Percentiles rank a stretch among this genome's conserved stretches.
Conservation (phyloP, 2,329 filamentous ascomycete genomes). For the Fonsecaea erecta region DNA sequence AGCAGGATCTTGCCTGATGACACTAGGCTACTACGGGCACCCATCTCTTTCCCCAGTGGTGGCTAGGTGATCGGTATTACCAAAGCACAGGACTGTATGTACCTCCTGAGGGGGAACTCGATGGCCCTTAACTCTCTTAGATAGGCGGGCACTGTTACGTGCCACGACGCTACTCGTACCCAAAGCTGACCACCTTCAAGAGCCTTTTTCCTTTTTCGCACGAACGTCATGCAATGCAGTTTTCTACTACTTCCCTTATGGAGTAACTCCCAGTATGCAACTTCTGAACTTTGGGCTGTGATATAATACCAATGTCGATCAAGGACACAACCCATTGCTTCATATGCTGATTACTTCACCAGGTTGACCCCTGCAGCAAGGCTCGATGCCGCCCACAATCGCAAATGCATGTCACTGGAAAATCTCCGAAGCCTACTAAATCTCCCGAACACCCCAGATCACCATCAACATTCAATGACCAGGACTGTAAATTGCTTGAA, state of each 20-base stretch:
- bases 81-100: neutral
- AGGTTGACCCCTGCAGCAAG: conserved; percentile 4
- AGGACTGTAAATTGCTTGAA: neutral
- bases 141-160: too few species aligned
- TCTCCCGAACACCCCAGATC: conserved; percentile 1
- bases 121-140: too few species aligned
- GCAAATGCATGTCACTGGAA: conserved; percentile 10
- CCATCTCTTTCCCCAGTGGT: neutral
- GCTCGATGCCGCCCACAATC: conserved; percentile 3
- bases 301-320: conserved; percentile 3
- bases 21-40: neutral
- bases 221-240: neutral
- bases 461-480: neutral
- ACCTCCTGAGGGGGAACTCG: neutral
- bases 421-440: conserved; percentile 14
- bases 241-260: neutral
- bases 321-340: conserved; percentile 1
- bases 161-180: too few species aligned
- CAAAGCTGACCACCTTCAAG: neutral
- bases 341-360: conserved; percentile 9
- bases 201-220: neutral
- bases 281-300: neutral
- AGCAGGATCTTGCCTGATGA: neutral
- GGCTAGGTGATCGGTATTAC: neutral
- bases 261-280: neutral